These are phyloP conservation scores for Alternaria novae-zelandiae DNA, from an alignment of 2,329 filamentous ascomycete species.

Conservation along the genomic window DNA sequence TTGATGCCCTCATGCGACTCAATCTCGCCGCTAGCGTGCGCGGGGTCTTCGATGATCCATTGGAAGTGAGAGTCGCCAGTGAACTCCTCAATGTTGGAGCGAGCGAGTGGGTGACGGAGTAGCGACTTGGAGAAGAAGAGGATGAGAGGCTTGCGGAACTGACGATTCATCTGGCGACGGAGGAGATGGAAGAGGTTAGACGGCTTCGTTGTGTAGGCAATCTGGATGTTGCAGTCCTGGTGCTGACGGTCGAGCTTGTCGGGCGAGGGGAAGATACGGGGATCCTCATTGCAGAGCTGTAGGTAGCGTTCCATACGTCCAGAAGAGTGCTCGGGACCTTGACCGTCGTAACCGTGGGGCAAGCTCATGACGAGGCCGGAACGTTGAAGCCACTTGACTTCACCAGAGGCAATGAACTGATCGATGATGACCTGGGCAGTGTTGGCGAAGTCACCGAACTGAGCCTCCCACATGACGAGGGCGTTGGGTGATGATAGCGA, in stretches of 20 bases:
- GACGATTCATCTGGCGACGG: constrained; percentile 96
- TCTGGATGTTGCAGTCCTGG: constrained; percentile 99
- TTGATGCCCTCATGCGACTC: constrained; percentile 85
- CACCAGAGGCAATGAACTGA: constrained; percentile 96
- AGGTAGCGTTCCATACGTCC: constrained; percentile 96
- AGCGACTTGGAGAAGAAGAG: constrained; percentile 99
- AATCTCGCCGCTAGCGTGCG: constrained; percentile 77
- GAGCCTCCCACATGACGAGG: constrained; percentile 98
- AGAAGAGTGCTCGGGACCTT: constrained; percentile 97
- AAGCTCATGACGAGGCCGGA: constrained; percentile 95
- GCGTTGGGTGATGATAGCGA: constrained; percentile 96
- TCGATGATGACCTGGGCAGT: constrained; percentile 99
- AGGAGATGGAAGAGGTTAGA: constrained; percentile 96
- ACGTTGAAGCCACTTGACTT: constrained; percentile 98
- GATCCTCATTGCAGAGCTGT: constrained; percentile 96
- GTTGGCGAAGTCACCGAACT: constrained; percentile 99
- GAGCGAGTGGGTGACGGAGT: constrained; percentile 89
- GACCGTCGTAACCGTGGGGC: constrained; percentile 96
- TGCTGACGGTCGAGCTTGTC: constrained; percentile 96
- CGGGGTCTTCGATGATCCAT: constrained; percentile 93
- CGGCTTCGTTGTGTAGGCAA: constrained; percentile 95
- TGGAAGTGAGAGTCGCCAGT: constrained; percentile 90
- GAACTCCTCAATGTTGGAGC: constrained; percentile 90
- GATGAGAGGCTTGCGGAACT: constrained; percentile 97
- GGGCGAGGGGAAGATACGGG: constrained; percentile 83